Percentiles rank a stretch among this genome's conserved stretches.
Evolutionary conservation across 768 basidiomycete species (phyloP).

Genomic region (Tubosaeta sp.): DNA sequence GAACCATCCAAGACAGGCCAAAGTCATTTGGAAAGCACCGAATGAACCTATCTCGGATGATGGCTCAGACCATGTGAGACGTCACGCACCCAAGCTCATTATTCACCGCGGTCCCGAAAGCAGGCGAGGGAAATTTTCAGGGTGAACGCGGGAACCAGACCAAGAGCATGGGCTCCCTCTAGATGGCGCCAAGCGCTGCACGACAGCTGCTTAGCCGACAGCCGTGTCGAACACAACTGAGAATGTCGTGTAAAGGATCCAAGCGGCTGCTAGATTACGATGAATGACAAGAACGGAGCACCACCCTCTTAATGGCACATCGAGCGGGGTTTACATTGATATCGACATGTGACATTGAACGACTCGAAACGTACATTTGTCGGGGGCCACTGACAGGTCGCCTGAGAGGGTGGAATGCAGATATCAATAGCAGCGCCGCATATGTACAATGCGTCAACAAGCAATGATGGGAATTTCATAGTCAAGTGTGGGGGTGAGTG

Average conservation of each 20-base stretch:
- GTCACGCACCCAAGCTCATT: too few species aligned
- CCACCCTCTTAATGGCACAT: not conserved
- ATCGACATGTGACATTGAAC: slow-evolving; percentile 1
- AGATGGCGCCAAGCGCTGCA: not conserved
- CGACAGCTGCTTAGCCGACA: not conserved
- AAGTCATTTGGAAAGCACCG: too few species aligned
- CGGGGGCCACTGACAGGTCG: not conserved
- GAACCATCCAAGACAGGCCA: not conserved
- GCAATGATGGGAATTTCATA: slow-evolving; percentile 2
- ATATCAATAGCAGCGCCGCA: not conserved
- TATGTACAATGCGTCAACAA: not conserved
- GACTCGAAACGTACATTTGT: not conserved
- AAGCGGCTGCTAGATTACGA: not conserved
- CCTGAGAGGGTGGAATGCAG: not conserved
- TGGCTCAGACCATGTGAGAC: too few species aligned
- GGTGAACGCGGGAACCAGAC: not conserved
- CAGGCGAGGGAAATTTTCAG: not conserved
- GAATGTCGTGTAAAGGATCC: not conserved
- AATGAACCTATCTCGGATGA: not conserved
- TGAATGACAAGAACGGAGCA: not conserved
- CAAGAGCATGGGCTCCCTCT: not conserved
- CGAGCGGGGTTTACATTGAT: not conserved
- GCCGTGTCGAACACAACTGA: not conserved
- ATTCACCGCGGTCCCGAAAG: not conserved
- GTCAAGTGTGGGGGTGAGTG: slow-evolving; percentile 1